These are phyloP conservation scores for Colletotrichum theobromicola DNA, from an alignment of 2,329 filamentous ascomycete genomes.

Conservation along the genomic window DNA sequence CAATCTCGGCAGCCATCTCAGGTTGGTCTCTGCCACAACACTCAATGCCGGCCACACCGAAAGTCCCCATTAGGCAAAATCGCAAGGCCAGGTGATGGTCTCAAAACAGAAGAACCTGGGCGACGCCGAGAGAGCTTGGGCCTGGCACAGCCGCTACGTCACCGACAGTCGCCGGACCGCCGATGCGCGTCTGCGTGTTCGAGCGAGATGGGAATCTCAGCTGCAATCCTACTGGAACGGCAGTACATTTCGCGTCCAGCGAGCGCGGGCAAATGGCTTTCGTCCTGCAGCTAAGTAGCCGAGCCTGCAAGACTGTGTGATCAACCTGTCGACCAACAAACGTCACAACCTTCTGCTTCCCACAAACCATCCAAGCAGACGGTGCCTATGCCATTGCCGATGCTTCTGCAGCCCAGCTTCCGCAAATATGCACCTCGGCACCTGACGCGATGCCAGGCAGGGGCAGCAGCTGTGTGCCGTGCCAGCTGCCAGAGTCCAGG, in stretches of 20 bases:
- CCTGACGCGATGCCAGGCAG: neutral
- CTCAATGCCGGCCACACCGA: constrained; percentile 5
- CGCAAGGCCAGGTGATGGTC: constrained; percentile 1
- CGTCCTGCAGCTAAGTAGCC: neutral
- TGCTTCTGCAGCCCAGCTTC: neutral
- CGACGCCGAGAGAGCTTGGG: neutral
- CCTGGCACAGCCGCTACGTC: neutral
- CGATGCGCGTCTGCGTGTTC: neutral
- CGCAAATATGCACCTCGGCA: constrained; percentile 3
- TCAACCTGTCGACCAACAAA: neutral
- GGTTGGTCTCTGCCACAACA: neutral
- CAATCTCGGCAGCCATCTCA: neutral
- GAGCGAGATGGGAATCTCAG: neutral
- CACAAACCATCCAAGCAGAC: neutral
- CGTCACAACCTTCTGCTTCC: neutral
- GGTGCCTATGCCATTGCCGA: neutral
- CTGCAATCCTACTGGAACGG: neutral
- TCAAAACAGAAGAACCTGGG: neutral
- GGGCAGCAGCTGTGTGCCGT: neutral
- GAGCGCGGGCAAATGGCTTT: neutral
- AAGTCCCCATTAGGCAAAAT: neutral
- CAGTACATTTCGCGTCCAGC: no score
- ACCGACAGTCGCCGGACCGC: neutral
- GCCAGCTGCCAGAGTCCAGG: constrained; percentile 13
- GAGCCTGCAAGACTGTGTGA: neutral